Evolutionary conservation across 2,329 filamentous ascomycete genomes (phyloP).

Genomic region (Scedosporium boydii): DNA sequence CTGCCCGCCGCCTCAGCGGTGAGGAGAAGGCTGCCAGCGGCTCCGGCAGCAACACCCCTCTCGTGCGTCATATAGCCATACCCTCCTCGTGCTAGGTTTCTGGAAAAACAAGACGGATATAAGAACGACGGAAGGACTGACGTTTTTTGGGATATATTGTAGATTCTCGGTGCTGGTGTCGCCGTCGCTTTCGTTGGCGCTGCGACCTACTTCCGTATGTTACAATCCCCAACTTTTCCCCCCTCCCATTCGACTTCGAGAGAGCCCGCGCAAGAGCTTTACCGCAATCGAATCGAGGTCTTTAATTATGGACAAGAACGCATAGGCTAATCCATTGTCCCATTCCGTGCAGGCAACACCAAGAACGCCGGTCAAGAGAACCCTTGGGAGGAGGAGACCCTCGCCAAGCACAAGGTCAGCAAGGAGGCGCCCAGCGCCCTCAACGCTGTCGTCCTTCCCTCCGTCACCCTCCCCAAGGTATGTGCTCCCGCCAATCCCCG

Average conservation of each 20-base stretch:
- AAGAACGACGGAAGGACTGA: conserved; percentile 5
- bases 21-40: conserved; percentile 11
- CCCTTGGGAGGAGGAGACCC: conserved; percentile 45
- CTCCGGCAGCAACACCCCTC: background rate
- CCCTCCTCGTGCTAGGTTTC: no score
- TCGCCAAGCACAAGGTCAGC: conserved; percentile 61
- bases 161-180: conserved; percentile 93
- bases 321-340: background rate
- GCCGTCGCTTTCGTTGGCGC: conserved; percentile 77
- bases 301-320: background rate
- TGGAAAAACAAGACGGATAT: background rate
- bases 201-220: conserved; percentile 77
- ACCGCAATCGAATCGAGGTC: no score
- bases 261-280: no score
- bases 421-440: conserved; percentile 90
- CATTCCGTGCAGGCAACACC: conserved; percentile 70
- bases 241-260: no score
- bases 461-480: conserved; percentile 87
- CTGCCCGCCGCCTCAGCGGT: conserved; percentile 37
- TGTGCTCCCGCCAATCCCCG: conserved; percentile 13
- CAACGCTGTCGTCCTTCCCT: conserved; percentile 88
- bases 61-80: conserved; percentile 26
- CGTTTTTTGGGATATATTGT: conserved; percentile 9
- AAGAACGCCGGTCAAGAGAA: conserved; percentile 69
- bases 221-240: background rate